A percentile compares a stretch with the other conserved stretches of the same genome.
Conservation (phyloP, 257 asterid genomes). For the Verbena officinalis region DNA sequence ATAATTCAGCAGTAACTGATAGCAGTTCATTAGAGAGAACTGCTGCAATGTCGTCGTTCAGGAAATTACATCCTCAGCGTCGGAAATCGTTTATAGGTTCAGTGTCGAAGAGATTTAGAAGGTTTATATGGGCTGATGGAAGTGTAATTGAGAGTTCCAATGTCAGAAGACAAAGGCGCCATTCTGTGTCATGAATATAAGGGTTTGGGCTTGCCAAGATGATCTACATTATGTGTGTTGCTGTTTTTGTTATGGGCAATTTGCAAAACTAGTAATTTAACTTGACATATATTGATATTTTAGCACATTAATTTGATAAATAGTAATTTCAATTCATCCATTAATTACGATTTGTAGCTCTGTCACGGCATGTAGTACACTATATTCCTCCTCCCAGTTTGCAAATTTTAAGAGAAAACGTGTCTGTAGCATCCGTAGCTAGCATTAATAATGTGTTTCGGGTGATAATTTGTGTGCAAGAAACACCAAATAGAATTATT, state of each 20-base stretch:
- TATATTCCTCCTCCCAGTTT: too few species aligned
- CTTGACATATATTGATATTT: too few species aligned
- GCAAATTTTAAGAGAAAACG: too few species aligned
- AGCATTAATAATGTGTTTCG: too few species aligned
- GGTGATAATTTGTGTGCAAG: too few species aligned
- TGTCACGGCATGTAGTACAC: too few species aligned
- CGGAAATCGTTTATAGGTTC: constrained; percentile 53
- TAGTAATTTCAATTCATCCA: too few species aligned
- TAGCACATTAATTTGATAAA: too few species aligned
- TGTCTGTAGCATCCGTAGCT: too few species aligned
- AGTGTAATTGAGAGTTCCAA: constrained; percentile 25
- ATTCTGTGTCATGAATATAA: constrained; percentile 48
- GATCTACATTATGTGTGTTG: neutral
- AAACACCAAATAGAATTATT: too few species aligned
- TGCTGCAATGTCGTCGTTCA: constrained; percentile 33
- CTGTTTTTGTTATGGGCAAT: neutral
- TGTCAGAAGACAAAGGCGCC: constrained; percentile 47
- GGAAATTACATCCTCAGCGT: constrained; percentile 51
- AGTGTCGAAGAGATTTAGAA: constrained; percentile 45
- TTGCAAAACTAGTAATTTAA: too few species aligned
- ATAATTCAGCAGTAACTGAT: constrained; percentile 22
- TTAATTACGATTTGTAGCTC: too few species aligned
- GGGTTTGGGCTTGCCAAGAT: neutral
- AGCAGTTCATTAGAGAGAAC: constrained; percentile 37
- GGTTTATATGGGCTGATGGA: constrained; percentile 43